phyloP scores from a whole-genome alignment of 2,329 filamentous ascomycete species.

The Aspergillus sp. region DNA sequence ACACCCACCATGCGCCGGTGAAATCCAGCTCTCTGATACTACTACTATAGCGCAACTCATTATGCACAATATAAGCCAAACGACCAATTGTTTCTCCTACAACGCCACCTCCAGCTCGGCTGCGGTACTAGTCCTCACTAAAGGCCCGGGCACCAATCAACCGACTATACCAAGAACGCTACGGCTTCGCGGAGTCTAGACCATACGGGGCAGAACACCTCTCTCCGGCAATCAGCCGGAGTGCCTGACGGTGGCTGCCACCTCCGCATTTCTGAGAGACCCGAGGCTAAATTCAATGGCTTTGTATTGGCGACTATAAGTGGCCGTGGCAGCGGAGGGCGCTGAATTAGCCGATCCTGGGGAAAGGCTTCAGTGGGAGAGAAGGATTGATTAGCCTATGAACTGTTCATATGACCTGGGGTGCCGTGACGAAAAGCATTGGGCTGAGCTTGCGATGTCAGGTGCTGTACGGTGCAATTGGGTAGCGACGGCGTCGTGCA shows the following conservation, averaged over 20 bases:
- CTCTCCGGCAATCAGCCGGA: neutral
- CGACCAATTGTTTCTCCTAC: too few relatives aligned
- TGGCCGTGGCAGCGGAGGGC: neutral
- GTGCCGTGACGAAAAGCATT: neutral
- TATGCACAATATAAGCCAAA: too few relatives aligned
- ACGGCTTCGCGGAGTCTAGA: neutral
- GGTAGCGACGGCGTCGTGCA: neutral
- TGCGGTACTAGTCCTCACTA: neutral
- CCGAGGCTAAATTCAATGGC: slow-evolving; percentile 1
- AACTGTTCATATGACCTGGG: neutral
- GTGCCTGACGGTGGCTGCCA: neutral
- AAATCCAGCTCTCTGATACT: too few relatives aligned
- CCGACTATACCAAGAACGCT: neutral
- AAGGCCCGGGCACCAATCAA: neutral
- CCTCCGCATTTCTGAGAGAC: neutral
- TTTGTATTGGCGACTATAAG: neutral
- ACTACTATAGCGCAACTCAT: too few relatives aligned
- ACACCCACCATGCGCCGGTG: too few relatives aligned
- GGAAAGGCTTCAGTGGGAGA: neutral
- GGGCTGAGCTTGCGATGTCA: neutral
- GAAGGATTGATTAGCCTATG: slow-evolving; percentile 1
- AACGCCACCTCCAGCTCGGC: too few relatives aligned
- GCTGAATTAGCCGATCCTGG: slow-evolving; percentile 1
- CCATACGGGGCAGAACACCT: neutral
- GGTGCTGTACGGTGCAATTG: neutral